Evolutionary conservation across 148 eudicot genomes (phyloP).

Genomic region (Vaccinium macrocarpon): DNA sequence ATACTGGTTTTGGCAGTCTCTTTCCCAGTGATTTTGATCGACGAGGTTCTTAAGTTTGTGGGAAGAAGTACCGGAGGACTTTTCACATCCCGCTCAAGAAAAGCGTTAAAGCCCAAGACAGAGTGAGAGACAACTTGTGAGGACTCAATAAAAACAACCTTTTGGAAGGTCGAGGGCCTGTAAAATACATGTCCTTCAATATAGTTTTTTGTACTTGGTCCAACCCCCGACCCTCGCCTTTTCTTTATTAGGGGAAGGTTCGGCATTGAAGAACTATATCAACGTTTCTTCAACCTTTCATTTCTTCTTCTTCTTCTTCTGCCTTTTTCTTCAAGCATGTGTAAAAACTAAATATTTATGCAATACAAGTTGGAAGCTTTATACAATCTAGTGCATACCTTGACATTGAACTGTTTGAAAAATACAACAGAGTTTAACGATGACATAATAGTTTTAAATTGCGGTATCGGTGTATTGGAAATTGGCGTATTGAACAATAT

Average conservation of each 20-base stretch:
- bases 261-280: not conserved
- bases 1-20: slow-evolving; percentile 42
- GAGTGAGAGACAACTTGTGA: slow-evolving; percentile 11
- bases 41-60: slow-evolving; percentile 24
- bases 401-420: not conserved
- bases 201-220: not conserved
- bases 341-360: not conserved
- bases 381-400: not conserved
- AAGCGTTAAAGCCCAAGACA: slow-evolving; percentile 9
- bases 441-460: too few species aligned
- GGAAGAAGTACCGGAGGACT: slow-evolving; percentile 13
- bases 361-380: slow-evolving; percentile 1
- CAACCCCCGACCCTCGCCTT: not conserved
- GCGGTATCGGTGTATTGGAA: too few species aligned
- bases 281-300: not conserved
- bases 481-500: too few species aligned
- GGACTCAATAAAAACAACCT: not conserved
- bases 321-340: not conserved
- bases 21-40: slow-evolving; percentile 35
- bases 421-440: not conserved
- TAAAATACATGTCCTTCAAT: not conserved
- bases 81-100: not conserved
- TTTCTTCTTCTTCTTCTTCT: not conserved
- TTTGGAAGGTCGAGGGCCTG: not conserved
- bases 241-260: not conserved